Base-by-base conservation (phyloP, 1,284 basidiomycete genomes). In the Sanghuangporus weigelae region DNA sequence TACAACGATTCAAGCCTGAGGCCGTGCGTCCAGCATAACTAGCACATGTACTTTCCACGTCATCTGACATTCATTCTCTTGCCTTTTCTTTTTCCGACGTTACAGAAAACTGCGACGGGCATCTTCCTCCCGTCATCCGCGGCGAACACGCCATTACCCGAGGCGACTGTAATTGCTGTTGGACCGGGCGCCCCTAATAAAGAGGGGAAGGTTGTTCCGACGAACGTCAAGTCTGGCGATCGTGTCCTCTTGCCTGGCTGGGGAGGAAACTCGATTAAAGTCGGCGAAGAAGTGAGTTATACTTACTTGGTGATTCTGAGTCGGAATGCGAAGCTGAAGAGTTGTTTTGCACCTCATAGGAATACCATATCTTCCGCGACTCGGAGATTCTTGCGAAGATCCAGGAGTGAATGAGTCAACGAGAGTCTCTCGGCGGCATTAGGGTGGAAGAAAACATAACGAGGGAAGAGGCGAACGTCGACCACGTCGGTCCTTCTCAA, bases 311-410 rank as follows among this genome's bases (percentile, higher is more conserved):
- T 31, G 7, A 31, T 56, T 21, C 21, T 60, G 11, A 44, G 2
- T 19, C 11, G n/a, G 26, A 36, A 26, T 31, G 26, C 26, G 26
- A 31, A 31, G 26, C 26, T 31, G 23, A 19, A 26, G 21, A 19
- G 0, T 26, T 36, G n/a, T 46, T 59, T 46, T n/a, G 14, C 19
- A 10, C 56, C 68, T 36, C 62, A 11, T 72, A 96, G 94, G 96
- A 98, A 76, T 99, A 92, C 81, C 91, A 86, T 79, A 80, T 98
- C 66, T 98, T 97, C 87, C 93, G 91, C 77, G 96, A 98, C 79
- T 79, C 87, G 42, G 96, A 98, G 73, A 98, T 98, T 75, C 85
- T 98, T 61, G 96, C 96, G 69, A 98, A 97, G 83, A 95, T 98
- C 74, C 85, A 89, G 77, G 96, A 98, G 82, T 98, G 85, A 79